These are phyloP conservation scores for Cyberlindnera xishuangbannaensis DNA, from an alignment of 805 yeast genomes.

Conservation along the genomic window DNA sequence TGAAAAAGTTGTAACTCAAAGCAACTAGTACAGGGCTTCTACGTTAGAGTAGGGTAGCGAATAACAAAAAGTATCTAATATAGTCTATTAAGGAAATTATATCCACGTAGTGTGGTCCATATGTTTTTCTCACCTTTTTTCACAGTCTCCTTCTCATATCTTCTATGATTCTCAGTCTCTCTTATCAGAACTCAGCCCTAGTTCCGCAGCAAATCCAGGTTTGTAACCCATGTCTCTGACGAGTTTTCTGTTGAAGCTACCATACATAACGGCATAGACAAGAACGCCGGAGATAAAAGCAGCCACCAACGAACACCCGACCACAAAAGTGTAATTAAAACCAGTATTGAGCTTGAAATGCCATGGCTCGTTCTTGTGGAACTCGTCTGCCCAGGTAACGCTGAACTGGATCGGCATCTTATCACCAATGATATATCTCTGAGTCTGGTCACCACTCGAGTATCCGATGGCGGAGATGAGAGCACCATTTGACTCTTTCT, in stretches of 20 bases:
- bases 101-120: too few species aligned
- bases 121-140: too few species aligned
- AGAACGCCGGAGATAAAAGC: constrained; percentile 7
- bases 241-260: constrained; percentile 15
- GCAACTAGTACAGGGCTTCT: too few species aligned
- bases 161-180: too few species aligned
- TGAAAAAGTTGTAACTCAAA: constrained; percentile 18
- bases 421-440: constrained; percentile 64
- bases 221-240: constrained; percentile 15
- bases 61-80: too few species aligned
- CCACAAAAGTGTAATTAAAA: constrained; percentile 1
- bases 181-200: constrained; percentile 12
- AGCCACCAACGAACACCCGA: constrained; percentile 1
- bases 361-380: constrained; percentile 7
- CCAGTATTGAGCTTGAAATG: constrained; percentile 11
- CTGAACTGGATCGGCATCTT: constrained; percentile 50
- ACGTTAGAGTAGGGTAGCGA: too few species aligned
- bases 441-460: constrained; percentile 50
- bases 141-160: too few species aligned
- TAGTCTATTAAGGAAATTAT: too few species aligned
- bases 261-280: constrained; percentile 14
- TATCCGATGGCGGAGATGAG: constrained; percentile 48
- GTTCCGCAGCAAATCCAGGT: too few species aligned
- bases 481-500: constrained; percentile 22
- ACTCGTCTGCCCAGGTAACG: constrained; percentile 45